phyloP scores from a whole-genome alignment of 2,329 filamentous ascomycete genomes.

The Talaromyces amestolkiae region DNA sequence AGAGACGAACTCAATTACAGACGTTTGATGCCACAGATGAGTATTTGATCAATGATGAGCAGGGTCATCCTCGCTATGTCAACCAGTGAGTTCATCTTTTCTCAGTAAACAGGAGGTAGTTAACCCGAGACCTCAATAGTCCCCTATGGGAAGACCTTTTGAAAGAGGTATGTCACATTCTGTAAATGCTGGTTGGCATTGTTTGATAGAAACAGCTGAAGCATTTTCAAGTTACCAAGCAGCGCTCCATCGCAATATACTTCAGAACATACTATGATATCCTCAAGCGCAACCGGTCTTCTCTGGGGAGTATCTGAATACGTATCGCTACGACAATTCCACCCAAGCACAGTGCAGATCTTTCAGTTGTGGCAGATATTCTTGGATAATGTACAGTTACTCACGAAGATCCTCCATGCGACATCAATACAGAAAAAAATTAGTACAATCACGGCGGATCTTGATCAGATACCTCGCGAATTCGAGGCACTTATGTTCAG shows the following conservation, averaged over 20 bases:
- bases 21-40: background rate
- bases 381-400: background rate
- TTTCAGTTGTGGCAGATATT: background rate
- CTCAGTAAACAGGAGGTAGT: background rate
- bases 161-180: background rate
- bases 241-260: background rate
- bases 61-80: background rate
- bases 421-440: background rate
- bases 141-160: background rate
- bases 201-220: background rate
- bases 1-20: background rate
- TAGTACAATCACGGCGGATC: background rate
- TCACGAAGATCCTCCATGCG: background rate
- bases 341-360: background rate
- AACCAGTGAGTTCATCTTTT: background rate
- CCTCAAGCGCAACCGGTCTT: background rate
- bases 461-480: background rate
- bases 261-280: background rate
- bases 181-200: background rate
- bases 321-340: background rate
- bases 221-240: background rate
- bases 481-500: background rate
- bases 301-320: background rate
- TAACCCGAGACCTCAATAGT: background rate
- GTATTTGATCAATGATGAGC: background rate